phyloP scores from a whole-genome alignment of 1,284 basidiomycete genomes.

The Boletus mariae region DNA sequence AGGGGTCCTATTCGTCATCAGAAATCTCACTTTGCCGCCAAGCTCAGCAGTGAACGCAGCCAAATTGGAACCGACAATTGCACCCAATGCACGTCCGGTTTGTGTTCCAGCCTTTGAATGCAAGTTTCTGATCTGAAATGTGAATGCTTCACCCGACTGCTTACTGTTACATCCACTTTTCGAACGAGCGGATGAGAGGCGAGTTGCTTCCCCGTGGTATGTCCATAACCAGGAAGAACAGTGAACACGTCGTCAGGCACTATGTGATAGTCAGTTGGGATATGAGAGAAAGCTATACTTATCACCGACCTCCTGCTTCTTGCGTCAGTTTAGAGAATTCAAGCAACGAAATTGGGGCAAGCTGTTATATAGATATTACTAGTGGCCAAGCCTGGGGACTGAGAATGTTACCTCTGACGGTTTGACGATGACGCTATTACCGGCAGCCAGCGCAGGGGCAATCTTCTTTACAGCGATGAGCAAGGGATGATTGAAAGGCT shows the following conservation, averaged over 20 bases:
- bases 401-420: constrained; percentile 60
- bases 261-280: constrained; percentile 25
- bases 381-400: not conserved
- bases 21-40: constrained; percentile 63
- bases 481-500: constrained; percentile 84
- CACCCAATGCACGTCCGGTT: constrained; percentile 68
- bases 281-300: not conserved
- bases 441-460: constrained; percentile 78
- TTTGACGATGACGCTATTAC: constrained; percentile 80
- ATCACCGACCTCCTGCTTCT: constrained; percentile 58
- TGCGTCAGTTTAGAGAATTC: constrained; percentile 65
- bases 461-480: constrained; percentile 85
- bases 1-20: not conserved
- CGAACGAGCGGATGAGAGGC: constrained; percentile 61
- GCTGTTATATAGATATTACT: constrained; percentile 34
- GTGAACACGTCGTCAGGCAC: constrained; percentile 74
- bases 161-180: constrained; percentile 80
- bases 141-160: constrained; percentile 18
- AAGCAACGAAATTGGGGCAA: constrained; percentile 75
- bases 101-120: constrained; percentile 64
- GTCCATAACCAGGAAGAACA: constrained; percentile 69
- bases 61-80: constrained; percentile 67
- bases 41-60: constrained; percentile 76
- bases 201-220: constrained; percentile 58
- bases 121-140: constrained; percentile 4